A percentile compares a stretch with the other conserved stretches of the same genome.
Conservation (phyloP, 305 asterid species). For the Fraxinus angustifolia region DNA sequence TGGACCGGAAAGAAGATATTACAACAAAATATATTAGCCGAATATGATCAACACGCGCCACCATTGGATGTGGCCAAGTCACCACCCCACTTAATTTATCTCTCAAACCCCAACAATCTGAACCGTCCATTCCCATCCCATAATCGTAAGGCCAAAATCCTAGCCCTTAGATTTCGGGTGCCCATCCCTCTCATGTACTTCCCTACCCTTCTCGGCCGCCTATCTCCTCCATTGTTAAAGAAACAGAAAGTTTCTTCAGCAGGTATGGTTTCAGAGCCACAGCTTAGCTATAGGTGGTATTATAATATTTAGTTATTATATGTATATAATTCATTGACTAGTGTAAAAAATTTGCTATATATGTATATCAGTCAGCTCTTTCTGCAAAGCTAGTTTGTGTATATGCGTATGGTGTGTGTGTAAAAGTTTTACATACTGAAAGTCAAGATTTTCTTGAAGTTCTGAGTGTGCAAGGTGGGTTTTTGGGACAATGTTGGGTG, state of each 20-base stretch:
- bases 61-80: constrained; percentile 18
- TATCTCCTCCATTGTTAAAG: constrained; percentile 17
- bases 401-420: constrained; percentile 8
- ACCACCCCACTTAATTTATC: neutral
- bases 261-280: constrained; percentile 45
- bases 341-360: neutral
- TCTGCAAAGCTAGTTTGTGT: constrained; percentile 13
- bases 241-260: constrained; percentile 21
- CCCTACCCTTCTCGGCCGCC: constrained; percentile 6
- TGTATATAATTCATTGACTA: constrained; percentile 17
- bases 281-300: constrained; percentile 8
- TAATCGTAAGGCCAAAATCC: constrained; percentile 17
- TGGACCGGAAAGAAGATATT: neutral
- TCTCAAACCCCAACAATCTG: constrained; percentile 16
- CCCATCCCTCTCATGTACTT: constrained; percentile 29
- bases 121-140: constrained; percentile 17
- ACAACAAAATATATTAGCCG: neutral
- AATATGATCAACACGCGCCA: constrained; percentile 36
- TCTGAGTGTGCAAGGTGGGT: constrained; percentile 20
- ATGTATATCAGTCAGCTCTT: constrained; percentile 7
- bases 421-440: neutral
- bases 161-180: constrained; percentile 21
- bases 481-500: constrained; percentile 35
- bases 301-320: neutral
- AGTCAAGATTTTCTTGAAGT: constrained; percentile 7